A percentile compares a stretch with the other conserved stretches of the same genome.
Evolutionary conservation across 495 filamentous ascomycete genomes (phyloP).

Genomic region (Aspergillus olivimuriae): DNA sequence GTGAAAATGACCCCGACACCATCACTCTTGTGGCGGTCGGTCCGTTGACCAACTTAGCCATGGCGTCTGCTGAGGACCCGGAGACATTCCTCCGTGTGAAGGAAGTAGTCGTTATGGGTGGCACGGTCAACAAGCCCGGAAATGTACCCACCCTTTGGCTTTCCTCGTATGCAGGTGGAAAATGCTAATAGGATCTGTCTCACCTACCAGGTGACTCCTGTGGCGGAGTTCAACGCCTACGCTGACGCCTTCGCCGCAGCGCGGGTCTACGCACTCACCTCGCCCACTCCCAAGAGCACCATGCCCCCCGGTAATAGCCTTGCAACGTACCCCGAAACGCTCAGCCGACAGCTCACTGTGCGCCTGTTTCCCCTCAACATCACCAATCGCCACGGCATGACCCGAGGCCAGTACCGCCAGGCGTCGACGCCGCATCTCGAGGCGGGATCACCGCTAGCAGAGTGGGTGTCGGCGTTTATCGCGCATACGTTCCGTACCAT

Average conservation of each 20-base stretch:
- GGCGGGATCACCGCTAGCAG: constrained; percentile 67
- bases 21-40: constrained; percentile 87
- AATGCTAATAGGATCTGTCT: constrained; percentile 6
- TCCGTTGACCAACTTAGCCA: constrained; percentile 83
- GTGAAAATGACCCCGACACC: constrained; percentile 70
- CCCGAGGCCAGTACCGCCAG: constrained; percentile 50
- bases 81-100: constrained; percentile 83
- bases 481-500: constrained; percentile 70
- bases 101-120: constrained; percentile 95
- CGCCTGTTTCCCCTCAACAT: constrained; percentile 86
- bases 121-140: constrained; percentile 68
- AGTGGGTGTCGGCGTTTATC: constrained; percentile 78
- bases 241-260: constrained; percentile 82
- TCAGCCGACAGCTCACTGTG: constrained; percentile 62
- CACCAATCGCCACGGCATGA: constrained; percentile 68
- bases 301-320: constrained; percentile 58
- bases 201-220: constrained; percentile 59
- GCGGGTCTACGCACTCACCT: constrained; percentile 83
- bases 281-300: constrained; percentile 59
- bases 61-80: constrained; percentile 78
- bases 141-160: constrained; percentile 53
- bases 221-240: constrained; percentile 78
- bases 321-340: constrained; percentile 58
- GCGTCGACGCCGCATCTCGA: constrained; percentile 43
- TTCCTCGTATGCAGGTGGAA: not conserved